Conservation (phyloP, 805 yeast species). For the Wickerhamomyces rabaulensis region DNA sequence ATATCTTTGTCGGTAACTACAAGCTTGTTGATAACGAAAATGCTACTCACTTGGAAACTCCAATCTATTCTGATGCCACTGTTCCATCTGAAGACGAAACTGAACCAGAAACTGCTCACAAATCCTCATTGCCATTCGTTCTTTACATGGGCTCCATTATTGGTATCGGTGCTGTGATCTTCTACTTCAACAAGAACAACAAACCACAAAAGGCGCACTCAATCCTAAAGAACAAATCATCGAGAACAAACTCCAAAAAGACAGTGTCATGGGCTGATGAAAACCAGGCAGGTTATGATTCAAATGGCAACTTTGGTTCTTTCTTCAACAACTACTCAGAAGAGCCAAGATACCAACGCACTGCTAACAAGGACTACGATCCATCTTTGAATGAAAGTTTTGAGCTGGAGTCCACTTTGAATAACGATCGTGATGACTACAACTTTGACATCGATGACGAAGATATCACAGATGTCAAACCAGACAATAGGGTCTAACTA, state of each 20-base stretch:
- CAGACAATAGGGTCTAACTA: background rate
- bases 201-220: conserved; percentile 15
- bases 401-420: conserved; percentile 13
- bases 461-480: background rate
- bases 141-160: conserved; percentile 17
- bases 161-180: conserved; percentile 14
- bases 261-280: conserved; percentile 36
- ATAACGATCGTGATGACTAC: conserved; percentile 5
- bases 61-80: conserved; percentile 13
- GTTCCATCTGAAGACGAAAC: conserved; percentile 4
- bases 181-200: conserved; percentile 13
- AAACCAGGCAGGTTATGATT: conserved; percentile 4
- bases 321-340: conserved; percentile 16
- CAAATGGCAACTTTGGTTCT: conserved; percentile 11
- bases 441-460: conserved; percentile 21
- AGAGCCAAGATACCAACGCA: conserved; percentile 12
- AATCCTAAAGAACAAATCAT: conserved; percentile 13
- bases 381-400: conserved; percentile 12
- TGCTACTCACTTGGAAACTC: conserved; percentile 20
- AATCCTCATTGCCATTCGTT: conserved; percentile 20
- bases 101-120: conserved; percentile 5
- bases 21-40: conserved; percentile 12
- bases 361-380: conserved; percentile 4
- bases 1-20: conserved; percentile 31
- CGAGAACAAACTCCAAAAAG: conserved; percentile 17